Evolutionary conservation across 2,329 filamentous ascomycete species (phyloP).

Genomic region (Colletotrichum sp.): DNA sequence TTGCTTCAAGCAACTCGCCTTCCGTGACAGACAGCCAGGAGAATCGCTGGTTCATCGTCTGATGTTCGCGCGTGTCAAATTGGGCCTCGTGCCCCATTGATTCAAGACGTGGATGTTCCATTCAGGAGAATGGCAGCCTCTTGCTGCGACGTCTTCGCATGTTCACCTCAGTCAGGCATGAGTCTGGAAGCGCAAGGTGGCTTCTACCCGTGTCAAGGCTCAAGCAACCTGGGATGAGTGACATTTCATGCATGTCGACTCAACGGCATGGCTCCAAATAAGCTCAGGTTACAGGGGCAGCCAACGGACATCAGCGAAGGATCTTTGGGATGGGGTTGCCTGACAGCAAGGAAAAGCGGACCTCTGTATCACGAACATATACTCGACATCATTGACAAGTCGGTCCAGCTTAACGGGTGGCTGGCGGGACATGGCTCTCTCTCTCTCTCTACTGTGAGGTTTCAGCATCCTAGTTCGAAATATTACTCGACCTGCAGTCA

Average conservation of each 20-base stretch:
- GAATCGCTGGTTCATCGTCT: neutral
- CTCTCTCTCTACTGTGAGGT: neutral
- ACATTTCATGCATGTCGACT: neutral
- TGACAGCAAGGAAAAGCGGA: neutral
- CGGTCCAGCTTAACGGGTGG: neutral
- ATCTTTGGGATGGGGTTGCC: neutral
- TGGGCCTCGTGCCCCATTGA: neutral
- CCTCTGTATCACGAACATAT: neutral
- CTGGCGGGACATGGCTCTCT: neutral
- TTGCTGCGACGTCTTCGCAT: neutral
- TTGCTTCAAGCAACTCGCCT: neutral
- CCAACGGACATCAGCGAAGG: neutral
- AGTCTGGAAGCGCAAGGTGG: neutral
- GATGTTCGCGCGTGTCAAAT: neutral
- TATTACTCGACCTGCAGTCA: neutral
- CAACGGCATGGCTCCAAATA: neutral
- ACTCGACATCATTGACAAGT: neutral
- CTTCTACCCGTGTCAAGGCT: neutral
- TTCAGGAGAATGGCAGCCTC: neutral
- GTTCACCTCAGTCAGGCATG: neutral
- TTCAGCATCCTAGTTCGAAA: neutral
- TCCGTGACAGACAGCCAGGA: neutral
- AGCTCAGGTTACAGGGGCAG: neutral
- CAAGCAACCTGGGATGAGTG: neutral
- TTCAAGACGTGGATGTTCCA: neutral